Percentiles rank a stretch among this genome's conserved stretches.
Evolutionary conservation across 169 alveolate species (phyloP).

Genomic region (Toxoplasma gondii): DNA sequence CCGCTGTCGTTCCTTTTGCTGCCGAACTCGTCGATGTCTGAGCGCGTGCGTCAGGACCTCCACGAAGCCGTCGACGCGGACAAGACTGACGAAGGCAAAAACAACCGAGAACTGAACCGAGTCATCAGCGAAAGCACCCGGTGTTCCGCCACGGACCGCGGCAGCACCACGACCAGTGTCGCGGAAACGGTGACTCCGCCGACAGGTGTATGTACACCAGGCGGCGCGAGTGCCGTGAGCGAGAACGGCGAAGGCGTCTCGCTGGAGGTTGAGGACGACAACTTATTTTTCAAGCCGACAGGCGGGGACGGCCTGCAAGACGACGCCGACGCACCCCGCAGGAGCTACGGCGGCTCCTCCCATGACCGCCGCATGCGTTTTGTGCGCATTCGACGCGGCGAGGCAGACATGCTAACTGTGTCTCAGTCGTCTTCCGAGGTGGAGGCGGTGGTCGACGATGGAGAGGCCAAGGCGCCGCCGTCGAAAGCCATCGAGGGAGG

Average conservation of each 20-base stretch:
- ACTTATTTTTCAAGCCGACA: background rate
- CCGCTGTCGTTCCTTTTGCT: conserved; percentile 67
- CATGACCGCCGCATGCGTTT: background rate
- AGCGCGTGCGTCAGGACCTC: background rate
- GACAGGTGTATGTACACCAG: background rate
- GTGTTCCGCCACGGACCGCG: background rate
- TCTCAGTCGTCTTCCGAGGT: too few species aligned
- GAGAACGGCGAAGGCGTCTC: background rate
- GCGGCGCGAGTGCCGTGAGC: background rate
- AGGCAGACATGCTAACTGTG: background rate
- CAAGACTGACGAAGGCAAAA: background rate
- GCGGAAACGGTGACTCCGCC: background rate
- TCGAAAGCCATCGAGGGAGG: too few species aligned
- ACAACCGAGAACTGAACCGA: background rate
- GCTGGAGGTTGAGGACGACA: background rate
- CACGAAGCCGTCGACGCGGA: background rate
- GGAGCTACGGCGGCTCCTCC: background rate
- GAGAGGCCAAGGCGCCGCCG: too few species aligned
- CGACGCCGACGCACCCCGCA: background rate
- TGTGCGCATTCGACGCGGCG: background rate
- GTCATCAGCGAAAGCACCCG: background rate
- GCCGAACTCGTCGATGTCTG: conserved; percentile 42
- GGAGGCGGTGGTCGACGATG: too few species aligned
- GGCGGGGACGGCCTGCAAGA: background rate
- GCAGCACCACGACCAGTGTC: background rate